Conservation (phyloP, 139 green algal species). For the Bryopsis sp. region DNA sequence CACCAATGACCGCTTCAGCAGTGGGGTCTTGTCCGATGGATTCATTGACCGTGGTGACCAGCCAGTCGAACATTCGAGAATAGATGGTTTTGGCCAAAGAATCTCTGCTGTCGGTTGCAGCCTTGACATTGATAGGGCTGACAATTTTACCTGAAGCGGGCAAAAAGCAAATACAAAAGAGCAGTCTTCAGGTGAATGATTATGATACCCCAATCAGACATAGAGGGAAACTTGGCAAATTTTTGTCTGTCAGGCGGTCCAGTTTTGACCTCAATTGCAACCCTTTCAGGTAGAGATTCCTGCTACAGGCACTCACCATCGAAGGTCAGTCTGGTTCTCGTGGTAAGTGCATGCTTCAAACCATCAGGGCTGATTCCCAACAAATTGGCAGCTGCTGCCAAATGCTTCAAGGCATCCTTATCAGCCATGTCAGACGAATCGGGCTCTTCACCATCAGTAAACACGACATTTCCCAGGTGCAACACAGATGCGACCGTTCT, state of each 20-base stretch:
- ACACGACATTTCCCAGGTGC: slow-evolving; percentile 90
- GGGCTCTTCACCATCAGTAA: slow-evolving; percentile 37
- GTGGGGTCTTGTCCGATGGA: slow-evolving; percentile 46
- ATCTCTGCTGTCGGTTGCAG: slow-evolving; percentile 80
- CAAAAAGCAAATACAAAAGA: too few species aligned
- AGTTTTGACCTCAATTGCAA: too few species aligned
- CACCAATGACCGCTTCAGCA: slow-evolving; percentile 59
- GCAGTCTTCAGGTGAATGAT: too few species aligned
- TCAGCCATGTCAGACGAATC: slow-evolving; percentile 21
- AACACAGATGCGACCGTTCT: slow-evolving; percentile 82
- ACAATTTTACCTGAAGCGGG: slow-evolving; percentile 75
- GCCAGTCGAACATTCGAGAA: slow-evolving; percentile 93
- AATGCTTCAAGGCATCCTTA: slow-evolving; percentile 19
- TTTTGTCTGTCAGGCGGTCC: too few species aligned
- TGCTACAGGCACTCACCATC: slow-evolving; percentile 46
- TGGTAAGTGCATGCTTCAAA: slow-evolving; percentile 79
- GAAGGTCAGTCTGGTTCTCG: slow-evolving; percentile 74
- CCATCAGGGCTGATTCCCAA: slow-evolving; percentile 61
- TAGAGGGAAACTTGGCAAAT: background rate
- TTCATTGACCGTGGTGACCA: slow-evolving; percentile 64
- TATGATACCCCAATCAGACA: background rate
- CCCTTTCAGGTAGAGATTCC: too few species aligned
- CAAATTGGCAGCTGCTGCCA: slow-evolving; percentile 50
- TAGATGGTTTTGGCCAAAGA: slow-evolving; percentile 94
- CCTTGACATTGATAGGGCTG: slow-evolving; percentile 68